Percentiles rank a stretch among this genome's conserved stretches.
These are phyloP conservation scores for Corymbia maculata DNA, from an alignment of 345 rosid genomes.

Conservation along the genomic window DNA sequence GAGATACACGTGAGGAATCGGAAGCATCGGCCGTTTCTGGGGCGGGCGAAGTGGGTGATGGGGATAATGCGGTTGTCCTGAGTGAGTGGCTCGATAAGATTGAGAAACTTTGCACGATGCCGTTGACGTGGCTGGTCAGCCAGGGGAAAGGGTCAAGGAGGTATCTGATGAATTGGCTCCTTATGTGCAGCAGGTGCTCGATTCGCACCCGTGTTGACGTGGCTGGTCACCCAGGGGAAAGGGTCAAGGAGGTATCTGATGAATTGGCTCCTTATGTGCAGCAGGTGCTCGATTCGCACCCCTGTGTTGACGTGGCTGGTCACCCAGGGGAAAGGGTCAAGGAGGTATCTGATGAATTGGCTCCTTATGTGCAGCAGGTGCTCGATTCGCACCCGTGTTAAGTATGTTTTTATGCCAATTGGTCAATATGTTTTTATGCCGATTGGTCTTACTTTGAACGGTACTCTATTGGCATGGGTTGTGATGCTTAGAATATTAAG, in stretches of 20 bases:
- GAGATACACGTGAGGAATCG: slow-evolving; percentile 9
- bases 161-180: not conserved
- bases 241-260: too few relatives aligned
- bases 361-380: slow-evolving; percentile 44
- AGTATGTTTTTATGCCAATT: too few relatives aligned
- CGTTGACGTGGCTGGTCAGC: slow-evolving; percentile 16
- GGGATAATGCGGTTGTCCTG: slow-evolving; percentile 14
- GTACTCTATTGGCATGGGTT: slow-evolving; percentile 68
- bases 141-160: not conserved
- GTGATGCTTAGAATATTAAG: slow-evolving; percentile 77
- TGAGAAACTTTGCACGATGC: slow-evolving; percentile 37
- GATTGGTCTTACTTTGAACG: slow-evolving; percentile 37
- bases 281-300: too few relatives aligned
- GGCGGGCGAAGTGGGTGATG: slow-evolving; percentile 16
- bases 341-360: slow-evolving; percentile 42
- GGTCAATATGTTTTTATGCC: slow-evolving; percentile 59
- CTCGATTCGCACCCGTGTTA: slow-evolving; percentile 60
- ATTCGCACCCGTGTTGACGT: not conserved
- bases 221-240: too few relatives aligned
- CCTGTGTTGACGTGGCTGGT: too few relatives aligned
- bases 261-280: too few relatives aligned
- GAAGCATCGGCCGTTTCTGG: slow-evolving; percentile 26
- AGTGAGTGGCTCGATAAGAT: slow-evolving; percentile 54
- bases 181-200: not conserved
- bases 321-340: slow-evolving; percentile 47